Evolutionary conservation across 179 eudicot genomes (phyloP).

Genomic region (Gypsophila paniculata): DNA sequence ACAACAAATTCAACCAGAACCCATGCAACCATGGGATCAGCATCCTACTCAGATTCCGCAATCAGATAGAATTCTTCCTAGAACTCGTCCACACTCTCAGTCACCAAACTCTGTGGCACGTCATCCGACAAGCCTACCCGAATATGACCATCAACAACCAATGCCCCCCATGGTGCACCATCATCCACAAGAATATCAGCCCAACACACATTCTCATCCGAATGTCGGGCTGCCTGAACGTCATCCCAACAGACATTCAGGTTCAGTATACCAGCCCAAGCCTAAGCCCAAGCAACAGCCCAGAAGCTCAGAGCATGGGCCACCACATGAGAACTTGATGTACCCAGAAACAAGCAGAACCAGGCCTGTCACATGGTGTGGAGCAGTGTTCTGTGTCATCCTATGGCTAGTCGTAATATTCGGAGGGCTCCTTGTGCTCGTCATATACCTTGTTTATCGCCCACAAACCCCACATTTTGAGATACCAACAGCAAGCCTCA

Average conservation of each 20-base stretch:
- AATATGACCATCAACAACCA: constrained; percentile 12
- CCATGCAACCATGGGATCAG: constrained; percentile 30
- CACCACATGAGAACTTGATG: constrained; percentile 24
- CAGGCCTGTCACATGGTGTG: constrained; percentile 53
- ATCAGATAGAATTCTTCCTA: constrained; percentile 20
- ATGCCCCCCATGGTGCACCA: constrained; percentile 7
- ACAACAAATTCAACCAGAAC: constrained; percentile 14
- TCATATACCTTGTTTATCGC: constrained; percentile 58
- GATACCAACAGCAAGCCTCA: constrained; percentile 51
- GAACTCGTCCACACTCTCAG: constrained; percentile 19
- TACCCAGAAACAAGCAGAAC: constrained; percentile 47
- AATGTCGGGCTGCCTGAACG: background rate
- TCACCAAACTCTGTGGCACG: background rate
- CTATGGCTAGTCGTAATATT: constrained; percentile 68
- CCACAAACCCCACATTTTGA: constrained; percentile 66
- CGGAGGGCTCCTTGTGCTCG: constrained; percentile 62
- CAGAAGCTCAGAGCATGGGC: constrained; percentile 1
- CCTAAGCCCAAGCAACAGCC: constrained; percentile 21
- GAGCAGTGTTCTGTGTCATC: constrained; percentile 54
- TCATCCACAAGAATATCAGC: background rate
- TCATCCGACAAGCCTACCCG: constrained; percentile 18
- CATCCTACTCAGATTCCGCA: constrained; percentile 28
- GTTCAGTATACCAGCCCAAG: constrained; percentile 6
- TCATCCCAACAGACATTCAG: background rate
- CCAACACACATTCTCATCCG: background rate